Evolutionary conservation across 2,329 filamentous ascomycete genomes (phyloP).

Genomic region (Metarhizium brunneum): DNA sequence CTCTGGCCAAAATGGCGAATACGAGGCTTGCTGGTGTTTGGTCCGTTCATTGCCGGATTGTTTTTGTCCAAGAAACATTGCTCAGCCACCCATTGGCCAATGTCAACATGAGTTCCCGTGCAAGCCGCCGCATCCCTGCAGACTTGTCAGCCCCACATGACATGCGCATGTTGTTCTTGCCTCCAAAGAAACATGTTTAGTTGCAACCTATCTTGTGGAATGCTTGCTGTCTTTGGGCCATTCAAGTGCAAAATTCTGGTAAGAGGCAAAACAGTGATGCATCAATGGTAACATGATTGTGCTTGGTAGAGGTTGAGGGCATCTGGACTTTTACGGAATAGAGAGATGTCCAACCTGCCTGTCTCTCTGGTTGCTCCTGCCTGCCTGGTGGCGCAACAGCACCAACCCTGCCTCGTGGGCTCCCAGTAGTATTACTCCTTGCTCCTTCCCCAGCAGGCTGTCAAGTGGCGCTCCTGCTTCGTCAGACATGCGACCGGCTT

Average conservation of each 20-base stretch:
- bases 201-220: no score
- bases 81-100: not conserved
- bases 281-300: no score
- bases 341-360: no score
- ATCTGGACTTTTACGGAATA: no score
- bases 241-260: no score
- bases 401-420: not conserved
- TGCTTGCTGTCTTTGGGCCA: no score
- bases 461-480: not conserved
- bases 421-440: not conserved
- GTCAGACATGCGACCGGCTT: no score
- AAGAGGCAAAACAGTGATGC: no score
- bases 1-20: no score
- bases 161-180: no score
- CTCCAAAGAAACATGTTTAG: no score
- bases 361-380: not conserved
- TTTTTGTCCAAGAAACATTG: not conserved
- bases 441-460: not conserved
- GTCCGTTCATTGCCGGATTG: not conserved
- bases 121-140: not conserved
- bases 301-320: fast-evolving
- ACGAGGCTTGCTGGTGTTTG: not conserved
- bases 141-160: not conserved
- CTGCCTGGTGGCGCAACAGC: not conserved
- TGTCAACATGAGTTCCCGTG: not conserved